Conservation (phyloP, 805 yeast species). For the Candida vaughaniae region DNA sequence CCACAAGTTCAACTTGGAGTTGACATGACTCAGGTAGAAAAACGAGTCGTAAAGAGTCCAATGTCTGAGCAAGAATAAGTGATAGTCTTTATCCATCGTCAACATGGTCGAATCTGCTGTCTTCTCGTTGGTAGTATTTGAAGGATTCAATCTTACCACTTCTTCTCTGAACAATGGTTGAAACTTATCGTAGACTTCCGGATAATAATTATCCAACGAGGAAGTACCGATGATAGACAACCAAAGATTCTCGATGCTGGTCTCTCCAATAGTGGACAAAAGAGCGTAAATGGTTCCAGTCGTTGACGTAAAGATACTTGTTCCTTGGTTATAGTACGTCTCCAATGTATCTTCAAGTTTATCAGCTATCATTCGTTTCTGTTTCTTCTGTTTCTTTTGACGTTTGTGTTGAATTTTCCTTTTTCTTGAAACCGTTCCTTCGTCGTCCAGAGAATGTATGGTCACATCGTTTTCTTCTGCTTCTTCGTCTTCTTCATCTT, state of each 20-base stretch:
- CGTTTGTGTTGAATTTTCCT: slow-evolving; percentile 29
- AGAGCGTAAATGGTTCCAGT: slow-evolving; percentile 80
- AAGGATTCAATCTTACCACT: slow-evolving; percentile 63
- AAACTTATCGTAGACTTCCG: slow-evolving; percentile 68
- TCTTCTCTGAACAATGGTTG: slow-evolving; percentile 81
- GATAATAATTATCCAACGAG: slow-evolving; percentile 70
- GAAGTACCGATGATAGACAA: slow-evolving; percentile 84
- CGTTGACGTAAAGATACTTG: slow-evolving; percentile 69
- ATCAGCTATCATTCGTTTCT: slow-evolving; percentile 37
- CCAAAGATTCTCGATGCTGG: slow-evolving; percentile 73
- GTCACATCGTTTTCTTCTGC: slow-evolving; percentile 15
- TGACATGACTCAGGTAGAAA: slow-evolving; percentile 85
- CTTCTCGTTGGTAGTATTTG: slow-evolving; percentile 24
- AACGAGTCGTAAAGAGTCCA: slow-evolving; percentile 93
- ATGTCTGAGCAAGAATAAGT: slow-evolving; percentile 81
- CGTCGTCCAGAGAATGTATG: slow-evolving; percentile 24
- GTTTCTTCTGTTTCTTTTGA: slow-evolving; percentile 34
- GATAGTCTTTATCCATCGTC: slow-evolving; percentile 77
- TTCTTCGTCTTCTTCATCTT: slow-evolving; percentile 28
- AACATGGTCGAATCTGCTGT: slow-evolving; percentile 48
- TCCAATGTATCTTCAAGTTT: slow-evolving; percentile 60
- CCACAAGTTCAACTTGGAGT: slow-evolving; percentile 85
- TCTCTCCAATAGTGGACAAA: slow-evolving; percentile 79
- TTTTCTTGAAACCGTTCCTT: slow-evolving; percentile 23
- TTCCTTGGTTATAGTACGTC: slow-evolving; percentile 80